Evolutionary conservation across 305 asterid genomes (phyloP), one percentile per base, ranked within the genome.

Genomic region (Fraxinus sp.): DNA sequence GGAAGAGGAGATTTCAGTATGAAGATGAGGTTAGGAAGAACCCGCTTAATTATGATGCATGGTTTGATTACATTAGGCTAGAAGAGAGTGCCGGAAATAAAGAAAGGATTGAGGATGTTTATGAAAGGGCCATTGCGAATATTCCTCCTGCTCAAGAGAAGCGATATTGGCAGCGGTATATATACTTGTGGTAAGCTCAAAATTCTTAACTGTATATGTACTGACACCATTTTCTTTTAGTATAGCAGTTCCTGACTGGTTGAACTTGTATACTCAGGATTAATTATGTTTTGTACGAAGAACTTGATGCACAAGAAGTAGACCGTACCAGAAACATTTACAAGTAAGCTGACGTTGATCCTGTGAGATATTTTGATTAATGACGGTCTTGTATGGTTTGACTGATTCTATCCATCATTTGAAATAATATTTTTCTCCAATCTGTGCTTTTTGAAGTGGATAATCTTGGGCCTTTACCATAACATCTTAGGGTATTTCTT

Each of bases 81-180:
- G 98, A 93, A 83, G 97, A 94, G 87, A 90, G 87, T 55, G 84
- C 89, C 46, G 95, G 97, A 72, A 88, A 87, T 52, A 92, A 81
- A 77, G 86, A 81, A 46, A 90, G 91, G 84, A 88, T 89, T 68
- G 95, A 94, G 85, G 97, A 94, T 44, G 91, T 92, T 1, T 94
- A 92, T 79, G 97, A 94, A 92, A 87, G 97, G 84, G 95, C 97
- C 0, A 93, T 94, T 80, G 95, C 97, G 6, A 92, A 92, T 84
- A 52, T 93, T 55, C 98, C 94, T 39, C 94, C 98, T 78, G 93
- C 94, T 64, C 91, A 89, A 81, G 97, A 94, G 89, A 94, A 94
- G 85, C 92, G 93, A 5, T 91, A 92, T 77, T 94, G 98, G 98
- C 95, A 92, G 88, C 89, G 97, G 6, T 94, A 94, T 79, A 93